Conservation (phyloP, 257 asterid genomes). For the Solanum piurae region DNA sequence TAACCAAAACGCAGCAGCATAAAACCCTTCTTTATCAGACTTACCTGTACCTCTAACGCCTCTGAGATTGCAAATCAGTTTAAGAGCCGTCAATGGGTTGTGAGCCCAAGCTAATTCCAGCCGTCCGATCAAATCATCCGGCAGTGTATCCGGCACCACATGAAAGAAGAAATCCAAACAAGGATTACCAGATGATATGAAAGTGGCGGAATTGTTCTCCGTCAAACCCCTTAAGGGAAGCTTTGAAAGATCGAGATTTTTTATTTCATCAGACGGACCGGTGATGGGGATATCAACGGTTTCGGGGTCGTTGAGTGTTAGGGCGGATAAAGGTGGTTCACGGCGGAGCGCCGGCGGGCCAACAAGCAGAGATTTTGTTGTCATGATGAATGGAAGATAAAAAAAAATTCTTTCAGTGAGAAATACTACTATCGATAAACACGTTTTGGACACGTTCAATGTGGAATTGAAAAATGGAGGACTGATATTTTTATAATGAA, state of each 20-base stretch:
- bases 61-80: constrained; percentile 24
- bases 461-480: background rate
- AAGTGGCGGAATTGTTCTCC: constrained; percentile 25
- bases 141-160: constrained; percentile 21
- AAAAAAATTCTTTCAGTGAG: background rate
- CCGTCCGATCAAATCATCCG: constrained; percentile 1
- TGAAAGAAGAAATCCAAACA: constrained; percentile 40
- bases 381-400: background rate
- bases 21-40: constrained; percentile 30
- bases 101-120: constrained; percentile 19
- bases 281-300: background rate
- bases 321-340: background rate
- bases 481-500: background rate
- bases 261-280: background rate
- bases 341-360: background rate
- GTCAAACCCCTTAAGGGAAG: constrained; percentile 10
- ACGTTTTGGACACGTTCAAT: background rate
- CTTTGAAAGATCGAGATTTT: background rate
- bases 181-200: constrained; percentile 20
- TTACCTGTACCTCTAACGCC: constrained; percentile 43
- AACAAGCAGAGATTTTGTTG: background rate
- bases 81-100: constrained; percentile 18
- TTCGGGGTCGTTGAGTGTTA: background rate
- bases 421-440: background rate
- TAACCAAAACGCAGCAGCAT: constrained; percentile 26